Conservation (phyloP, 140 eudicot genomes). For the Senecio squalidus region DNA sequence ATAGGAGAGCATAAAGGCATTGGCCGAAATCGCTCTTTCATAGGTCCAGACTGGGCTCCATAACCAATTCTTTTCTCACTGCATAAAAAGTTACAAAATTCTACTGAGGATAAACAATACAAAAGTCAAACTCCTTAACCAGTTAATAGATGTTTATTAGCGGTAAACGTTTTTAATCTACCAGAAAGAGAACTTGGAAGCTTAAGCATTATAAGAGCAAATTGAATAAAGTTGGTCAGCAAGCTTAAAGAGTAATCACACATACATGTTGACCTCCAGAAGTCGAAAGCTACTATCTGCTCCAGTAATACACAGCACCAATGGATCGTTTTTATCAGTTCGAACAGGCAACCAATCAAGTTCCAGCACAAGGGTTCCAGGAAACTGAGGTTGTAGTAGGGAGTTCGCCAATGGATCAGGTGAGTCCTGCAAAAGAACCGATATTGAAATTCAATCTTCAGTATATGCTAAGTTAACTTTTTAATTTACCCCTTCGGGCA, state of each 20-base stretch:
- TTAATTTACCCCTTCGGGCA: background rate
- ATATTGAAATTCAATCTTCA: background rate
- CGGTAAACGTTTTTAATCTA: background rate
- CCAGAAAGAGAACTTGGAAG: slow-evolving; percentile 8
- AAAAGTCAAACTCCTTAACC: background rate
- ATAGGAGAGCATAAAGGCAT: slow-evolving; percentile 92
- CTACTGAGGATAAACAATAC: slow-evolving; percentile 22
- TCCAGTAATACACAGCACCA: slow-evolving; percentile 91
- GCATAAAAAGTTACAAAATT: slow-evolving; percentile 20
- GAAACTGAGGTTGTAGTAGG: slow-evolving; percentile 87
- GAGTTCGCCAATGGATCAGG: slow-evolving; percentile 96
- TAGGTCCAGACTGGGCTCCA: slow-evolving; percentile 46
- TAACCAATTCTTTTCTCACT: slow-evolving; percentile 72
- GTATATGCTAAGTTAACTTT: slow-evolving; percentile 9
- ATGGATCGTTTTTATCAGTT: slow-evolving; percentile 77
- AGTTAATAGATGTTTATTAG: background rate
- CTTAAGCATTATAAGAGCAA: background rate
- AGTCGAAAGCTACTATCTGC: slow-evolving; percentile 99
- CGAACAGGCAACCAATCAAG: slow-evolving; percentile 96
- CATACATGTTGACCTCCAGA: slow-evolving; percentile 78
- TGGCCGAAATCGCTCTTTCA: slow-evolving; percentile 84
- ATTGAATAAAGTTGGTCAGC: background rate
- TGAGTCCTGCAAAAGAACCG: slow-evolving; percentile 60
- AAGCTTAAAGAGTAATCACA: slow-evolving; percentile 12
- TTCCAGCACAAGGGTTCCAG: slow-evolving; percentile 95